Percentiles rank a stretch among this genome's conserved stretches.
phyloP scores from a whole-genome alignment of 768 basidiomycete species.

The Naganishia randhawae region DNA sequence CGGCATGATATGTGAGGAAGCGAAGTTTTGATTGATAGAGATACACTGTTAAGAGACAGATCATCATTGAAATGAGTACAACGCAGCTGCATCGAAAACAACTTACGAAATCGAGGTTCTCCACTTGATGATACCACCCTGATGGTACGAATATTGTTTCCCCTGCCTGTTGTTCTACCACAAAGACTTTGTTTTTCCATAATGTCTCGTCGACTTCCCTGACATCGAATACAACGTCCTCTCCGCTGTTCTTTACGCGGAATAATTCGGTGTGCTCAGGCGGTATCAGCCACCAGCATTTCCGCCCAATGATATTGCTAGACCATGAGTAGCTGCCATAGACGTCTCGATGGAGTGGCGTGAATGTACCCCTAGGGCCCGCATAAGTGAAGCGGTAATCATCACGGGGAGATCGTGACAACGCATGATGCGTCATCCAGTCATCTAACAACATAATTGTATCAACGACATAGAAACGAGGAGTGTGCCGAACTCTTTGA shows the following conservation, averaged over 20 bases:
- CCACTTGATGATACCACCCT: slow-evolving; percentile 51
- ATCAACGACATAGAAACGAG: slow-evolving; percentile 21
- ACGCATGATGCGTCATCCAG: slow-evolving; percentile 42
- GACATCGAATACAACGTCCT: slow-evolving; percentile 43
- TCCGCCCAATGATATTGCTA: slow-evolving; percentile 48
- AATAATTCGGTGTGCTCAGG: slow-evolving; percentile 34
- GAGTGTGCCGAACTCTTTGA: background rate
- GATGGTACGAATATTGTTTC: slow-evolving; percentile 50
- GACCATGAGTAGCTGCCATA: slow-evolving; percentile 50
- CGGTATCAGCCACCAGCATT: slow-evolving; percentile 49
- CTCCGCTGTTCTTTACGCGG: slow-evolving; percentile 17
- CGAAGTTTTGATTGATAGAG: slow-evolving; percentile 52
- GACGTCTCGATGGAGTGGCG: slow-evolving; percentile 50
- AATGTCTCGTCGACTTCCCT: slow-evolving; percentile 32
- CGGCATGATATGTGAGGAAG: slow-evolving; percentile 40
- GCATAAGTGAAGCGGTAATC: slow-evolving; percentile 49
- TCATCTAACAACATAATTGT: slow-evolving; percentile 34
- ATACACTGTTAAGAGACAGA: slow-evolving; percentile 39
- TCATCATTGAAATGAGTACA: background rate
- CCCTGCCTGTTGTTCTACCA: slow-evolving; percentile 42
- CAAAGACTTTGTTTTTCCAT: slow-evolving; percentile 28
- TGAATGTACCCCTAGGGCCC: slow-evolving; percentile 46
- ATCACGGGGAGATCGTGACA: slow-evolving; percentile 11
- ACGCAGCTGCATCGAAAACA: background rate
- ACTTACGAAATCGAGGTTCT: slow-evolving; percentile 46